phyloP scores from a whole-genome alignment of 345 rosid genomes.

The Brassica carinata region DNA sequence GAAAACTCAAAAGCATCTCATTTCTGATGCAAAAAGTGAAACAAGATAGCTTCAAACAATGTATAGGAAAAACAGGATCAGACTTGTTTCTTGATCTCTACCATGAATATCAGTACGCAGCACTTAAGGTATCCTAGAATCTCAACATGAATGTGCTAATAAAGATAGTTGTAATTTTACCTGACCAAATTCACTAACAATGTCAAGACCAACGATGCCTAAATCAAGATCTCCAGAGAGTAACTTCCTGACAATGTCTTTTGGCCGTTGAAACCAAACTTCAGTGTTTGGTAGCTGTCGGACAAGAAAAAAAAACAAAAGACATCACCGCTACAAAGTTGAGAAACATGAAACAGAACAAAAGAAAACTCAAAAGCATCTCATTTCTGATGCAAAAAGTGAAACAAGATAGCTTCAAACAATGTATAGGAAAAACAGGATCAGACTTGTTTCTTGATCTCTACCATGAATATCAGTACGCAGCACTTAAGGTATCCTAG shows the following conservation, averaged over 20 bases:
- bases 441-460: no score
- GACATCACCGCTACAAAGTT: slow-evolving; percentile 1
- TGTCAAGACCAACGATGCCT: slow-evolving; percentile 91
- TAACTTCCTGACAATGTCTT: slow-evolving; percentile 82
- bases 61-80: no score
- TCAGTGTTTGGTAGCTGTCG: slow-evolving; percentile 74
- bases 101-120: no score
- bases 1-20: background rate
- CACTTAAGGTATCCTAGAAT: background rate
- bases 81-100: no score
- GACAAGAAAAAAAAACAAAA: slow-evolving; percentile 3
- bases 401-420: no score
- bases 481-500: no score
- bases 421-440: no score
- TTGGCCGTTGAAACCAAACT: slow-evolving; percentile 98
- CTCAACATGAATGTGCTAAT: background rate
- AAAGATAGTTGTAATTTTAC: slow-evolving; percentile 32
- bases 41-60: no score
- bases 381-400: no score
- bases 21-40: slow-evolving; percentile 5
- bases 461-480: no score
- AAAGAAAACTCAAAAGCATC: background rate
- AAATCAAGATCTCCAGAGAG: slow-evolving; percentile 94
- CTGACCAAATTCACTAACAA: slow-evolving; percentile 78
- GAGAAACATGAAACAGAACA: background rate